Conservation (phyloP, 2,329 filamentous ascomycete genomes). For the Fusarium floridanum region DNA sequence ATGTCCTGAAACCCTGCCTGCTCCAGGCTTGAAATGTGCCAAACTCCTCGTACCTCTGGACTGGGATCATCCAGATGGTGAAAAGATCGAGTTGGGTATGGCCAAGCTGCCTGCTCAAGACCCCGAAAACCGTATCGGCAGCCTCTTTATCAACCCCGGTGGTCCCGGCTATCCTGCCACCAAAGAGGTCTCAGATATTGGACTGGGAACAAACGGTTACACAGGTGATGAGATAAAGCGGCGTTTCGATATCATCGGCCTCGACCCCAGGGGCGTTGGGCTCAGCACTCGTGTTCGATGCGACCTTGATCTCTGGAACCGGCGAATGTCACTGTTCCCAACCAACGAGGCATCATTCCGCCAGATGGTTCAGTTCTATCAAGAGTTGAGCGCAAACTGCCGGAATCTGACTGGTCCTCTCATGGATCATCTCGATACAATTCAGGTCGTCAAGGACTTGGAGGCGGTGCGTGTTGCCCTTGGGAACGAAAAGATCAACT, state of each 20-base stretch:
- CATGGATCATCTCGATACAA: background rate
- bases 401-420: background rate
- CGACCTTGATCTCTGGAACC: background rate
- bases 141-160: background rate
- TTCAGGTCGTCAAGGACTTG: background rate
- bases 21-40: background rate
- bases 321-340: background rate
- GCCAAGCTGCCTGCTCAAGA: background rate
- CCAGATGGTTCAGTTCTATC: background rate
- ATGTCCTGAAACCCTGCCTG: background rate
- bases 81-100: background rate
- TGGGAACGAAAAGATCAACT: background rate
- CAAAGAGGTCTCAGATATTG: background rate
- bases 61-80: background rate
- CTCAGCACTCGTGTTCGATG: background rate
- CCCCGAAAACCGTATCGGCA: background rate
- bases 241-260: background rate
- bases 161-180: background rate
- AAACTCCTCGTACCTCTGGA: background rate
- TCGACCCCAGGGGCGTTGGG: background rate
- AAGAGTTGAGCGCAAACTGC: background rate
- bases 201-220: background rate
- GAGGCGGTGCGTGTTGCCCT: background rate
- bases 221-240: background rate
- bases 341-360: background rate